Evolutionary conservation across 768 basidiomycete species (phyloP).

Genomic region (Cystofilobasidium ferigula): DNA sequence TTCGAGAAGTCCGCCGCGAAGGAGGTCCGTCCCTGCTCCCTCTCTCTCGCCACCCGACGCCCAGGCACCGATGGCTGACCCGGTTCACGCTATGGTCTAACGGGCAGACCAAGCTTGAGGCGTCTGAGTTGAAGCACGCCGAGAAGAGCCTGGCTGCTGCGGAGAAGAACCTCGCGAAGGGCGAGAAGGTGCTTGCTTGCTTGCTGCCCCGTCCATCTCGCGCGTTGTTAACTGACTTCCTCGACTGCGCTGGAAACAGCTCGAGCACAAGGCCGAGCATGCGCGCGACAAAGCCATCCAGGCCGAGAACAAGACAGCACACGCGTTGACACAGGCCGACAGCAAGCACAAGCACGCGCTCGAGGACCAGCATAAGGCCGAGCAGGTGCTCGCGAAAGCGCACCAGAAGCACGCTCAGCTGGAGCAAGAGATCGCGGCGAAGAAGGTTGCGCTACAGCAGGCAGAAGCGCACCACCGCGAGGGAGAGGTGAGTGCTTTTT

Average conservation of each 20-base stretch:
- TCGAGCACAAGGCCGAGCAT: slow-evolving; percentile 33
- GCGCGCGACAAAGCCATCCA: slow-evolving; percentile 45
- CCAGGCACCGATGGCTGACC: too few relatives aligned
- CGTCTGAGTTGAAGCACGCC: slow-evolving; percentile 42
- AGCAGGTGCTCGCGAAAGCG: slow-evolving; percentile 8
- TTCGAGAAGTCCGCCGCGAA: neutral
- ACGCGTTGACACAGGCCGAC: slow-evolving; percentile 47
- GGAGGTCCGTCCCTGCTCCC: slow-evolving; percentile 2
- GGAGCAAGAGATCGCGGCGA: slow-evolving; percentile 28
- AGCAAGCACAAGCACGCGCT: slow-evolving; percentile 48
- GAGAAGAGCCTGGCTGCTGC: slow-evolving; percentile 48
- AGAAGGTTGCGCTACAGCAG: slow-evolving; percentile 30
- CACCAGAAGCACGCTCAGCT: slow-evolving; percentile 28
- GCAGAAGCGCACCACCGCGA: slow-evolving; percentile 15
- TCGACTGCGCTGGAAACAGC: slow-evolving; percentile 2
- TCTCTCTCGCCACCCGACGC: too few relatives aligned
- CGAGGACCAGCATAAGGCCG: slow-evolving; percentile 17
- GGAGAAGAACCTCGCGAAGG: slow-evolving; percentile 49
- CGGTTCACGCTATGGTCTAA: too few relatives aligned
- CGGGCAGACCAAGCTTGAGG: slow-evolving; percentile 8
- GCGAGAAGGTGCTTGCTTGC: slow-evolving; percentile 51
- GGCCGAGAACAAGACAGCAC: slow-evolving; percentile 47
- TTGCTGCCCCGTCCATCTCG: slow-evolving; percentile 24
- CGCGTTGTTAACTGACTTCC: slow-evolving; percentile 27
- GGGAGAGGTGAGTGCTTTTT: slow-evolving; percentile 14